These are phyloP conservation scores for Thuja plicata DNA, from an alignment of 83 land plant genomes.

Conservation along the genomic window DNA sequence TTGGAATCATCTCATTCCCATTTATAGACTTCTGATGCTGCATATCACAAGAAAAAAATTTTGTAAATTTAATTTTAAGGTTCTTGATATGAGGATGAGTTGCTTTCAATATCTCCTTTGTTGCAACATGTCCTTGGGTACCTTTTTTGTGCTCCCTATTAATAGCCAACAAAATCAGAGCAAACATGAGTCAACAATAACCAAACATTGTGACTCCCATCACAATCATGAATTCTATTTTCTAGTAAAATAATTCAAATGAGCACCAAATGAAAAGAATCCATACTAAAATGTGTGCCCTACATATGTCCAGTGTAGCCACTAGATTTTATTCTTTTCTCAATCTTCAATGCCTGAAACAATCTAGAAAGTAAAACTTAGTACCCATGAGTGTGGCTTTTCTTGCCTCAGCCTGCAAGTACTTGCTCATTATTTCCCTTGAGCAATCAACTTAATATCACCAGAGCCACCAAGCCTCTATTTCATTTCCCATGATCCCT, in stretches of 20 bases:
- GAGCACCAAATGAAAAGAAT: background rate
- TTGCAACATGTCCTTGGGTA: constrained; percentile 14
- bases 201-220: background rate
- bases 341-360: constrained; percentile 60
- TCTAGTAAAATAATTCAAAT: background rate
- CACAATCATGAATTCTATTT: background rate
- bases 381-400: too few relatives aligned
- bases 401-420: too few relatives aligned
- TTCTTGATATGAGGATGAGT: constrained; percentile 18
- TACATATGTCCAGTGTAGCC: constrained; percentile 41
- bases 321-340: constrained; percentile 68
- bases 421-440: too few relatives aligned
- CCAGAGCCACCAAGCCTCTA: constrained; percentile 38
- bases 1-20: constrained; percentile 44
- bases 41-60: background rate
- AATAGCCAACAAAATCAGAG: too few relatives aligned
- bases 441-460: too few relatives aligned
- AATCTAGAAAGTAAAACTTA: too few relatives aligned
- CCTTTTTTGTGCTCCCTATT: constrained; percentile 12
- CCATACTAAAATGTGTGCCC: constrained; percentile 73
- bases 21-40: constrained; percentile 24
- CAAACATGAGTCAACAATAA: background rate
- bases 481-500: background rate
- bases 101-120: constrained; percentile 20
- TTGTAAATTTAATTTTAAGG: constrained; percentile 37